These are phyloP conservation scores for Penicillium sclerotiorum DNA, from an alignment of 2,329 filamentous ascomycete genomes.

Conservation along the genomic window DNA sequence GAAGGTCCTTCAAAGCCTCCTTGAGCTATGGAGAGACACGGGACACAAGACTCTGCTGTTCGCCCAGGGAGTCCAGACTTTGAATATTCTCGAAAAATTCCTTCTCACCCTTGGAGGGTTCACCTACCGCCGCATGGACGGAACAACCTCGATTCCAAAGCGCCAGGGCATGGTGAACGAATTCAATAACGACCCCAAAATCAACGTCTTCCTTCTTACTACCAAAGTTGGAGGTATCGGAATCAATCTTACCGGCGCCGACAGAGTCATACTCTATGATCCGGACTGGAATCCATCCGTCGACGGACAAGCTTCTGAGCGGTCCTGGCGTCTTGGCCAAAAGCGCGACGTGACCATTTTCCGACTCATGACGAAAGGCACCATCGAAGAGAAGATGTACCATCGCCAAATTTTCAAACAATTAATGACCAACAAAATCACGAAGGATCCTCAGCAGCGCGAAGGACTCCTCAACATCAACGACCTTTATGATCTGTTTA, in stretches of 20 bases:
- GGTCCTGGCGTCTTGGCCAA: conserved; percentile 93
- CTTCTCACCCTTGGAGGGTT: conserved; percentile 69
- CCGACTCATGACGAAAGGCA: conserved; percentile 95
- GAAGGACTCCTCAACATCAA: conserved; percentile 88
- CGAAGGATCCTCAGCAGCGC: conserved; percentile 90
- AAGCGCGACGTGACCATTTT: conserved; percentile 96
- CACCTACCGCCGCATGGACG: conserved; percentile 88
- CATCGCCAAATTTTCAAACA: conserved; percentile 99
- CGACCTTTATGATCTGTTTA: conserved; percentile 91
- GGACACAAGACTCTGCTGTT: conserved; percentile 94
- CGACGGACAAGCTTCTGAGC: conserved; percentile 90
- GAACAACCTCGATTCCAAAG: conserved; percentile 81
- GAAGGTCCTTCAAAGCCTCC: conserved; percentile 84
- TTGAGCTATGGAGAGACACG: conserved; percentile 87
- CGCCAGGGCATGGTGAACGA: conserved; percentile 89
- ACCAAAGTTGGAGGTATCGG: conserved; percentile 95
- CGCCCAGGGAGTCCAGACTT: conserved; percentile 90
- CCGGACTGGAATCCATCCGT: conserved; percentile 99
- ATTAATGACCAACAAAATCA: conserved; percentile 92
- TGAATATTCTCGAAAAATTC: conserved; percentile 88
- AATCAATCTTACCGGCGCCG: conserved; percentile 90
- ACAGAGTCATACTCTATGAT: conserved; percentile 96
- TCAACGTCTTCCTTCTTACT: conserved; percentile 89
- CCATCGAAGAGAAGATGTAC: conserved; percentile 99
- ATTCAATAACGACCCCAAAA: conserved; percentile 78